These are phyloP conservation scores for Grammothele lineata DNA, from an alignment of 768 basidiomycete genomes.

Conservation along the genomic window DNA sequence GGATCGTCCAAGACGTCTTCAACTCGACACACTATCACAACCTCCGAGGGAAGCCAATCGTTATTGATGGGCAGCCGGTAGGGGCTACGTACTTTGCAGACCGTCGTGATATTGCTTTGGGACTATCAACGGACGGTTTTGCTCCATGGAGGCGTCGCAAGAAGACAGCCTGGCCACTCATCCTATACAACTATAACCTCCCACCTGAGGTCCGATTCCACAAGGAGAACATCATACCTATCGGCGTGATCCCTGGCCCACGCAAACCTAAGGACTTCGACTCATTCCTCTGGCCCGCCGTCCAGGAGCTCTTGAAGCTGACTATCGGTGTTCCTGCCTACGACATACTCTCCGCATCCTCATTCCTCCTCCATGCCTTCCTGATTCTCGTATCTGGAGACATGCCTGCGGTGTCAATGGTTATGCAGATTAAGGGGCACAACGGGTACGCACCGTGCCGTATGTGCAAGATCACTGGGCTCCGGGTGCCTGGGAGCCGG, in stretches of 20 bases:
- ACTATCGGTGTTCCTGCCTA: slow-evolving; percentile 35
- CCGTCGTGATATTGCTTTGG: slow-evolving; percentile 37
- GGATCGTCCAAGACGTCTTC: slow-evolving; percentile 31
- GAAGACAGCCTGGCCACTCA: slow-evolving; percentile 35
- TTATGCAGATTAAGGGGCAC: slow-evolving; percentile 39
- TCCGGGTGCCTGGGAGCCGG: slow-evolving; percentile 17
- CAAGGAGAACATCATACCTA: slow-evolving; percentile 30
- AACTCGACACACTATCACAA: slow-evolving; percentile 30
- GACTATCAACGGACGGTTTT: slow-evolving; percentile 39
- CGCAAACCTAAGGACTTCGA: slow-evolving; percentile 36
- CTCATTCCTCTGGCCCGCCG: slow-evolving; percentile 34
- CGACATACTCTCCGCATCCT: slow-evolving; percentile 19
- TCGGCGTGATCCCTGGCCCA: slow-evolving; percentile 45
- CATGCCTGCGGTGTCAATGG: slow-evolving; percentile 28
- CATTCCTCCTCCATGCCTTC: slow-evolving; percentile 29
- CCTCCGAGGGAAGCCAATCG: slow-evolving; percentile 22
- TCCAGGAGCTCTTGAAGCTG: slow-evolving; percentile 33
- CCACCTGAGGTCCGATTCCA: slow-evolving; percentile 35
- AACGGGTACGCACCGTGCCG: slow-evolving; percentile 35
- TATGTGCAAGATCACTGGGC: slow-evolving; percentile 33
- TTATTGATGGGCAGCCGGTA: slow-evolving; percentile 22
- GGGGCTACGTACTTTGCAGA: slow-evolving; percentile 32
- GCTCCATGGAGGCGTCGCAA: slow-evolving; percentile 30
- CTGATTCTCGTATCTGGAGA: slow-evolving; percentile 29
- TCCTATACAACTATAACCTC: slow-evolving; percentile 41